A percentile compares a stretch with the other conserved stretches of the same genome.
Evolutionary conservation across 2,329 filamentous ascomycete genomes (phyloP).

Genomic region (Byssochlamys sp.): DNA sequence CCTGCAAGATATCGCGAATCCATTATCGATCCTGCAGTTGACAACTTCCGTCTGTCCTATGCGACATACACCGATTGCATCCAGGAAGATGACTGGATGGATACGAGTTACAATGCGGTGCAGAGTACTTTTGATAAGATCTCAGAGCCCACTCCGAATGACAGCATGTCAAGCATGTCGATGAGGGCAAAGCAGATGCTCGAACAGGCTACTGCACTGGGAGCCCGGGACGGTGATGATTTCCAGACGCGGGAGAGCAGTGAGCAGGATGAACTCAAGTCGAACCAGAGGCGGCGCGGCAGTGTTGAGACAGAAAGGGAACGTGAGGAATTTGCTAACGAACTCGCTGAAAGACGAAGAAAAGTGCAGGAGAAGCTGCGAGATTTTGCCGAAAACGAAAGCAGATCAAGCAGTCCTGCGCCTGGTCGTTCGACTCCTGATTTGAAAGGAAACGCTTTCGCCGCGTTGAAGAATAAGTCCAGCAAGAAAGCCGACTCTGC

Average conservation of each 20-base stretch:
- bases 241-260: slow-evolving; percentile 6
- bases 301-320: slow-evolving; percentile 43
- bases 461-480: slow-evolving; percentile 35
- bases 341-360: slow-evolving; percentile 39
- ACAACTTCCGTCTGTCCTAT: slow-evolving; percentile 35
- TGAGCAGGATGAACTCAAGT: slow-evolving; percentile 26
- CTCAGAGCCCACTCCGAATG: slow-evolving; percentile 6
- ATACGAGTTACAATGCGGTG: slow-evolving; percentile 17
- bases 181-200: slow-evolving; percentile 29
- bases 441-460: slow-evolving; percentile 34
- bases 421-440: slow-evolving; percentile 28
- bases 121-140: slow-evolving; percentile 7
- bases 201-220: slow-evolving; percentile 26
- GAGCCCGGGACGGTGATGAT: slow-evolving; percentile 12
- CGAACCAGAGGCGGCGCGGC: slow-evolving; percentile 33
- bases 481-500: slow-evolving; percentile 22
- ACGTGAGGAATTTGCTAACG: slow-evolving; percentile 39
- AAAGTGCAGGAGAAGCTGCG: slow-evolving; percentile 41
- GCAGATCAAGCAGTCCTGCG: slow-evolving; percentile 35
- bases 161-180: slow-evolving; percentile 19
- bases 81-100: slow-evolving; percentile 45
- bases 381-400: slow-evolving; percentile 33
- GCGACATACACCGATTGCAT: slow-evolving; percentile 42
- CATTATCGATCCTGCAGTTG: slow-evolving; percentile 16
- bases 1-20: slow-evolving; percentile 17